These are phyloP conservation scores for Aspergillus novofumigatus DNA, from an alignment of 2,329 filamentous ascomycete species.

Conservation along the genomic window DNA sequence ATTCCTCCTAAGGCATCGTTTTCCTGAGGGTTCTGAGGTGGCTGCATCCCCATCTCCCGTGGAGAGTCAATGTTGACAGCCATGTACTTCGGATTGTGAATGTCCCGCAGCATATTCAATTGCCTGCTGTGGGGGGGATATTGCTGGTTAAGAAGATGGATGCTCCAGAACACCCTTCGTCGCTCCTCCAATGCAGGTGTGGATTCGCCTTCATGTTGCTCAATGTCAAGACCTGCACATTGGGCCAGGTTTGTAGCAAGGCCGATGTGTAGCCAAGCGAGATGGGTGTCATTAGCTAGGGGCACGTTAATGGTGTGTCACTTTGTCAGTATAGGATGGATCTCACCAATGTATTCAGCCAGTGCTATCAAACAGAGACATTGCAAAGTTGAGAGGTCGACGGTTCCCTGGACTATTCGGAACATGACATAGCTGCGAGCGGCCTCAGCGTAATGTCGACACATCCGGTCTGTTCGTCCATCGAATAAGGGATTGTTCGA, in stretches of 20 bases:
- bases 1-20: background rate
- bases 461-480: background rate
- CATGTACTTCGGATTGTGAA: background rate
- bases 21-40: background rate
- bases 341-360: background rate
- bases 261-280: background rate
- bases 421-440: background rate
- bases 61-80: background rate
- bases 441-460: background rate
- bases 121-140: background rate
- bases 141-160: background rate
- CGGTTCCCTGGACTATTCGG: background rate
- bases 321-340: background rate
- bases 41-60: background rate
- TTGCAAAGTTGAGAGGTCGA: background rate
- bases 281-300: background rate
- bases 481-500: background rate
- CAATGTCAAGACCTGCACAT: background rate
- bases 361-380: background rate
- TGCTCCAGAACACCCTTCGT: background rate
- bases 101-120: background rate
- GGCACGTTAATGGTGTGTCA: background rate
- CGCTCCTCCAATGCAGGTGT: background rate
- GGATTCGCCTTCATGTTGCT: background rate
- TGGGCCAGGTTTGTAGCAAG: background rate